Percentiles rank a stretch among this genome's conserved stretches.
phyloP scores from a whole-genome alignment of 2,329 filamentous ascomycete species.

The Botrytis medusae region DNA sequence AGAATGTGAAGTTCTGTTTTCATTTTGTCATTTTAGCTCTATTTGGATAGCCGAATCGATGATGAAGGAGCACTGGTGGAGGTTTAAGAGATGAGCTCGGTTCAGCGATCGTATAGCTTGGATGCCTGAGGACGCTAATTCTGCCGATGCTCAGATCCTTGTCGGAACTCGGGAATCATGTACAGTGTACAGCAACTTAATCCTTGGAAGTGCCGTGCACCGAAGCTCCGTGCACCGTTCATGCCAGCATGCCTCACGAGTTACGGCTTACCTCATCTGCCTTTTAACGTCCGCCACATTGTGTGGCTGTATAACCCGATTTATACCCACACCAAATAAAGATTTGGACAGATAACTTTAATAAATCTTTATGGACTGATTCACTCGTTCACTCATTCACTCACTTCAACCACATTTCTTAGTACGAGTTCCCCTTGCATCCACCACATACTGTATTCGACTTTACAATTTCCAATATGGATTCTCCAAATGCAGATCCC shows the following conservation, averaged over 20 bases:
- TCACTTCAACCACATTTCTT: neutral
- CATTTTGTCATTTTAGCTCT: slow-evolving; percentile 1
- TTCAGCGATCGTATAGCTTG: neutral
- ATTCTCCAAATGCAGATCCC: slow-evolving; percentile 4
- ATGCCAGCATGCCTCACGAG: neutral
- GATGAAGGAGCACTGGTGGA: neutral
- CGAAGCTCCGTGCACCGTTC: slow-evolving; percentile 1
- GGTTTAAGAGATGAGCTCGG: neutral
- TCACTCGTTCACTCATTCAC: slow-evolving; percentile 20
- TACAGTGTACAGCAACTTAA: no score
- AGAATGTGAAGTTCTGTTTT: neutral
- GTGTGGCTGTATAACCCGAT: neutral
- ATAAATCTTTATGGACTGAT: slow-evolving; percentile 17
- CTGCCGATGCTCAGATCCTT: neutral
- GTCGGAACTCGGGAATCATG: neutral
- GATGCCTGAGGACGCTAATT: neutral
- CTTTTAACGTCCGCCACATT: slow-evolving; percentile 4
- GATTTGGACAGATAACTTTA: slow-evolving; percentile 17
- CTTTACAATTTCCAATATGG: neutral
- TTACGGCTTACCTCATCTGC: neutral
- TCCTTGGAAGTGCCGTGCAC: neutral
- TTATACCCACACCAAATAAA: slow-evolving; percentile 3
- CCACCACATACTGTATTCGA: neutral
- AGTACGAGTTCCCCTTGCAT: neutral
- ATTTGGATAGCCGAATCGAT: slow-evolving; percentile 3